Base-by-base conservation (phyloP, 2,329 filamentous ascomycete genomes). In the Camptophora hylomeconis region DNA sequence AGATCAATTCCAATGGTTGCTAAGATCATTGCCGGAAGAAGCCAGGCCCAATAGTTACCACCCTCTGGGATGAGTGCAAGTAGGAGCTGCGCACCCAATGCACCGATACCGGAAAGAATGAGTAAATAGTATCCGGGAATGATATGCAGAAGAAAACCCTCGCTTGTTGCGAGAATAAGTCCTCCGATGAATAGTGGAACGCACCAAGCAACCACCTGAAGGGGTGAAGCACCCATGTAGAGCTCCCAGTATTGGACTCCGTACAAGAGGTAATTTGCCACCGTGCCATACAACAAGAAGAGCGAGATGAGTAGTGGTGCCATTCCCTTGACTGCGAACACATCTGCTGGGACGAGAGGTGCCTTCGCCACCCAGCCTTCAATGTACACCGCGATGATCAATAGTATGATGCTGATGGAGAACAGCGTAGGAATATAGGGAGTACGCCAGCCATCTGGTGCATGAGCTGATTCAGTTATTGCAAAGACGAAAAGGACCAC, bases 1-100 rank as follows among this genome's bases (percentile, higher is more conserved):
- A 84, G 72, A 45, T 87, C 80, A 35, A 84, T 72, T 11, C 75
- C 78, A 18, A 84, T 60, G 0, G 80, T 86, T 8, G 65, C 67
- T 38, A 72, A 70, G 3, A 67, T 53, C 58, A 63, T 65, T 2
- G 54, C 35, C 21, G 79, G 75, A 45, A 86, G 82, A 13, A 81
- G 63, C 45, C 69, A 84, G 0, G 74, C 68, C 80, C 80, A 87
- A 59, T 79, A 78, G 24, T 58, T 65, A 0, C 60, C 63, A 2
- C 60, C 54, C 2, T 56, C 47, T 0, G 76, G 76, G 11, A 75
- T 63, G 7, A 79, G 44, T 5, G 76, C 75, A 38, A 80, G 77
- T 2, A 82, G 58, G 0, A 81, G 51, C 0, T 62, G 63, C 2
- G 65, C 61, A 4, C 69, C 48, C 3, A 80, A 46, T 41, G 67